These are phyloP conservation scores for Dentipellis fragilis DNA, from an alignment of 768 basidiomycete species.

Conservation along the genomic window DNA sequence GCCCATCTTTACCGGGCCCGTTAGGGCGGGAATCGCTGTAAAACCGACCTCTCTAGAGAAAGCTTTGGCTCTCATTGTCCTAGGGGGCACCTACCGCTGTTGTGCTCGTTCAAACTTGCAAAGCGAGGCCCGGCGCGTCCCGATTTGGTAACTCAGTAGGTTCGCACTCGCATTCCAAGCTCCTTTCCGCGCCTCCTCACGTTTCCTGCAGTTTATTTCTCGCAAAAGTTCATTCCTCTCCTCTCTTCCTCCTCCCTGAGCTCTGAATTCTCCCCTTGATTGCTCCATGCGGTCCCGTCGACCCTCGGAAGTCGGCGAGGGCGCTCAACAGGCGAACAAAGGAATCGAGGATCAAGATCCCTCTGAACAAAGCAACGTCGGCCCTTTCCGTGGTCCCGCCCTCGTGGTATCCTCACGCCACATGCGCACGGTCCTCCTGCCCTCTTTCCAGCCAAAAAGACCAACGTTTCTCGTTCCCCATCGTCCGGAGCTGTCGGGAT, in stretches of 20 bases:
- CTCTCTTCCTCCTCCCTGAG: background rate
- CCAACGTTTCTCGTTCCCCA: too few relatives aligned
- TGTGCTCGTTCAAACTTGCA: background rate
- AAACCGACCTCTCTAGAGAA: background rate
- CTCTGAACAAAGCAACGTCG: background rate
- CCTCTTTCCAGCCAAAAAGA: slow-evolving; percentile 8
- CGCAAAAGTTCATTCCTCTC: background rate
- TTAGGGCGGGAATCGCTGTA: too few relatives aligned
- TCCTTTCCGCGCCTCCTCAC: background rate
- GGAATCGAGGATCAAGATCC: background rate
- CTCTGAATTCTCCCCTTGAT: background rate
- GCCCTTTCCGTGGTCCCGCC: background rate
- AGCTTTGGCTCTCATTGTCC: background rate
- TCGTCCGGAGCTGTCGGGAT: too few relatives aligned
- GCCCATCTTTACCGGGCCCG: too few relatives aligned
- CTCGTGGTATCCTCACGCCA: too few relatives aligned
- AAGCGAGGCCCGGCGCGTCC: background rate
- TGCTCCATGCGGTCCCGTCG: background rate
- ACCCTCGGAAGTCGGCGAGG: background rate
- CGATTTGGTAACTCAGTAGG: background rate
- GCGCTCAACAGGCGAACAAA: background rate
- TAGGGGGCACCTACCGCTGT: background rate
- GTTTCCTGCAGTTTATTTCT: background rate
- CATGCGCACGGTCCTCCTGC: too few relatives aligned
- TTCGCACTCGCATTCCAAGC: background rate